Evolutionary conservation across 176 grass and related monocot genomes (phyloP), one percentile per base, ranked within the genome.

Genomic region (Rhipidocladum racemiflorum): DNA sequence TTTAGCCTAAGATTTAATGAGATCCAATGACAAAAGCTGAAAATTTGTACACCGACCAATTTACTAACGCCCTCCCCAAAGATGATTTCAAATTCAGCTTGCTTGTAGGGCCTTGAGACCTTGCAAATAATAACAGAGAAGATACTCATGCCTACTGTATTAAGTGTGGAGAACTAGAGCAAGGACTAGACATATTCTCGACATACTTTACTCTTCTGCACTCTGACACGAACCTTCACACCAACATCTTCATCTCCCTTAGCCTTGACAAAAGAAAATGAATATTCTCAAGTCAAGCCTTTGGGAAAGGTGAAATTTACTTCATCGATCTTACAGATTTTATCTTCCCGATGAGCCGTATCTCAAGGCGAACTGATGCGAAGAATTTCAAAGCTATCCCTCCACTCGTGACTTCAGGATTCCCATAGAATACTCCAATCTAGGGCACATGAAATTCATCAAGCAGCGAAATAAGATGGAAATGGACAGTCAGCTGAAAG

Each of bases 171-270:
- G 23, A 12, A 91, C 35, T 61, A 66, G 30, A 61, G 45, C 9
- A 87, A 80, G 29, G 84, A 73, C 23, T 74, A 36, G 36, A 44
- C 16, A 25, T 65, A 40, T 48, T 61, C 35, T 75, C 38, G 54
- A 85, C 86, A 86, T 95, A 98, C 96, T 90, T 98, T 98, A 78
- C 96, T 98, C 88, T 98, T 98, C 76, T 98, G 96, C 70, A 98
- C 92, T 91, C 96, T 93, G 76, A 95, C 96, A 75, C 92, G 96
- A 72, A 91, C 96, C 96, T 84, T 93, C 67, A 98, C 84, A 78
- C 92, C 96, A 86, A 98, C 81, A 72, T 98, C 96, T 91, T 98
- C 96, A 84, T 98, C 96, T 29, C 92, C 92, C 76, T 98, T 98
- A 30, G 82, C 35, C 90, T 98, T 82, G n/a, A 65, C 6, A 81